Conservation (phyloP, 2,329 filamentous ascomycete genomes). For the Verticillium longisporum region DNA sequence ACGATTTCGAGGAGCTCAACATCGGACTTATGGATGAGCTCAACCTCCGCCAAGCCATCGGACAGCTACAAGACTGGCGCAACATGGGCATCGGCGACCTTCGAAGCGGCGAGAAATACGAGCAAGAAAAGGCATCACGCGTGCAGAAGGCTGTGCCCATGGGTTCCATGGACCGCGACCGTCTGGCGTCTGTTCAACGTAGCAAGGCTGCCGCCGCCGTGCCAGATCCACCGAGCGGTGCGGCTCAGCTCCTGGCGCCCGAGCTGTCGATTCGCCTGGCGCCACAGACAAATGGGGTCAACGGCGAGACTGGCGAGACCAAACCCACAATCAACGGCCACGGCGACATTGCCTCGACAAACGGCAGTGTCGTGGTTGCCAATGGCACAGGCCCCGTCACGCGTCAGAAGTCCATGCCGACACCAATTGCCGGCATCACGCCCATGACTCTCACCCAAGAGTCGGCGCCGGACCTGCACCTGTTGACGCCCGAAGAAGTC, state of each 20-base stretch:
- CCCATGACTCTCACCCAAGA: slow-evolving; percentile 67
- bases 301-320: slow-evolving; percentile 39
- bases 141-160: slow-evolving; percentile 64
- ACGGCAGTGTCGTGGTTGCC: slow-evolving; percentile 29
- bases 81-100: slow-evolving; percentile 77
- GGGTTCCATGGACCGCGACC: slow-evolving; percentile 76
- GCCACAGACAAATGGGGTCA: slow-evolving; percentile 19
- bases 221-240: slow-evolving; percentile 66
- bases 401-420: slow-evolving; percentile 44
- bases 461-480: slow-evolving; percentile 73
- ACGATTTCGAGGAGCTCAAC: slow-evolving; percentile 81
- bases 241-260: slow-evolving; percentile 69
- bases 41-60: slow-evolving; percentile 82
- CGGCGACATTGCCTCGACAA: slow-evolving; percentile 35
- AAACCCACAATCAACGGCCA: slow-evolving; percentile 49
- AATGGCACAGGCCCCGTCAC: slow-evolving; percentile 24
- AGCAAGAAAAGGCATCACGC: slow-evolving; percentile 75
- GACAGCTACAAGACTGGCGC: slow-evolving; percentile 91
- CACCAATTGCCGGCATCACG: slow-evolving; percentile 53
- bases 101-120: slow-evolving; percentile 83
- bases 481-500: slow-evolving; percentile 76
- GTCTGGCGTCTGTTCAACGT: slow-evolving; percentile 64
- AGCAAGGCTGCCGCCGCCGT: slow-evolving; percentile 55
- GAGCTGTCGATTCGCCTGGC: slow-evolving; percentile 62
- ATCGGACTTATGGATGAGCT: slow-evolving; percentile 85